Base-by-base conservation (phyloP, 208 protist species). In the Angomonas deanei region DNA sequence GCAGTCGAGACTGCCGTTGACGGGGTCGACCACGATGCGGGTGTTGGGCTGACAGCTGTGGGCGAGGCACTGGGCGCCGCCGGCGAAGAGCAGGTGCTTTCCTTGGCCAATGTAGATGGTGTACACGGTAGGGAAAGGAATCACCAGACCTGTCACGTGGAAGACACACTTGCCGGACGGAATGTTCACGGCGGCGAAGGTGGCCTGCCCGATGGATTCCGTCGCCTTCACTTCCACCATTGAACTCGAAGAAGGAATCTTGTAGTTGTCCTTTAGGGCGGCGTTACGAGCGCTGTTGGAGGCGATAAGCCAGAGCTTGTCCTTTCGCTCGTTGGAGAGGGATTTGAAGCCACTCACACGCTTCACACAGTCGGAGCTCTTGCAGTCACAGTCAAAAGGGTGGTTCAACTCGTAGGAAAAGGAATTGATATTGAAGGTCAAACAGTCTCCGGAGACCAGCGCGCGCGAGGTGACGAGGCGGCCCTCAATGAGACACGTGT, bases 21-120 rank as follows among this genome's bases (percentile, higher is more conserved):
- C 70, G 11, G 78, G 64, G 68, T 90, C 80, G 26, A 92, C 70
- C 26, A 82, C 76, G 72, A 94, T 74, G 61, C 84, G 79, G 15
- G 80, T 81, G 76, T 94, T 94, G 10, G 88, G 85, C 11, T 73
- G 30, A 61, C 88, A 94, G 60, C 75, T 88, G 74, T 94, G 88
- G 15, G 83, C 85, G 38, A 94, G 68, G 47, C 79, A 94, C 28
- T 91, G 84, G 10, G 87, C 80, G 11, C 81, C 83, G 57, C 76
- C 72, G 11, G 72, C 68, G 49, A 88, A 91, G 50, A 92, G 72
- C 32, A 94, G 74, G 71, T 94, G 88, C 68, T 82, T 84, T 31
- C 74, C 77, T 42, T 92, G 77, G 32, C 79, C 85, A 47, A 94
- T 74, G 70, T 82, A 86, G 60, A 92, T 84, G 39, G 85, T 94